A percentile compares a stretch with the other conserved stretches of the same genome.
Conservation (phyloP, 805 yeast species). For the Lipomyces yamanashiensis region DNA sequence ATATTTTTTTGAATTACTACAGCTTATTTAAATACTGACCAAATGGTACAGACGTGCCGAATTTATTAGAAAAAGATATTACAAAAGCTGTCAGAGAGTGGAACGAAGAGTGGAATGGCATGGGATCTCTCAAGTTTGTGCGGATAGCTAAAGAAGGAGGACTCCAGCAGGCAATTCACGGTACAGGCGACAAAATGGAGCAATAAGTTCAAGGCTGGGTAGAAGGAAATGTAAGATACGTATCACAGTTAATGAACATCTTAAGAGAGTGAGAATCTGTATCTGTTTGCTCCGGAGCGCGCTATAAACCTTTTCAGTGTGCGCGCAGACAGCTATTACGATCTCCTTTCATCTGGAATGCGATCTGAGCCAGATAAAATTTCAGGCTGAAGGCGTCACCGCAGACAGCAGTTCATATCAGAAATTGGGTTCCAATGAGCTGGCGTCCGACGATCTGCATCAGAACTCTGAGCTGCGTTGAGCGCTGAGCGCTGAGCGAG, state of each 20-base stretch:
- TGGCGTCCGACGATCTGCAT: not conserved
- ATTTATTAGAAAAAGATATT: conserved; percentile 62
- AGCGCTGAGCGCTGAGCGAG: not conserved
- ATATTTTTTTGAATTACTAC: not conserved
- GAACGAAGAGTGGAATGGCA: conserved; percentile 84
- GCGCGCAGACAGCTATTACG: no score
- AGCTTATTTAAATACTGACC: not conserved
- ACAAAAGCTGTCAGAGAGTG: conserved; percentile 68
- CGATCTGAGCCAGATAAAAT: no score
- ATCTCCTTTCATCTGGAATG: no score
- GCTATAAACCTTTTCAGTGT: no score
- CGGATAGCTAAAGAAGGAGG: conserved; percentile 40
- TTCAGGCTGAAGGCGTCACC: no score
- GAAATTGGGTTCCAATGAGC: no score
- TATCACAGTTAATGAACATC: not conserved
- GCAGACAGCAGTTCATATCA: no score
- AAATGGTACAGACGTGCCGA: conserved; percentile 56
- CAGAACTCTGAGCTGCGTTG: not conserved
- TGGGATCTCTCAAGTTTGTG: conserved; percentile 62
- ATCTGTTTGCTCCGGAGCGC: no score
- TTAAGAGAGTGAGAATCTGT: no score
- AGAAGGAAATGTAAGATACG: not conserved
- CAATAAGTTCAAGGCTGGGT: not conserved
- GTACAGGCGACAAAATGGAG: conserved; percentile 3
- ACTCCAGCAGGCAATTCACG: conserved; percentile 14